Conservation (phyloP, 108 stramenopile genomes). For the Parietichytrium sp. region DNA sequence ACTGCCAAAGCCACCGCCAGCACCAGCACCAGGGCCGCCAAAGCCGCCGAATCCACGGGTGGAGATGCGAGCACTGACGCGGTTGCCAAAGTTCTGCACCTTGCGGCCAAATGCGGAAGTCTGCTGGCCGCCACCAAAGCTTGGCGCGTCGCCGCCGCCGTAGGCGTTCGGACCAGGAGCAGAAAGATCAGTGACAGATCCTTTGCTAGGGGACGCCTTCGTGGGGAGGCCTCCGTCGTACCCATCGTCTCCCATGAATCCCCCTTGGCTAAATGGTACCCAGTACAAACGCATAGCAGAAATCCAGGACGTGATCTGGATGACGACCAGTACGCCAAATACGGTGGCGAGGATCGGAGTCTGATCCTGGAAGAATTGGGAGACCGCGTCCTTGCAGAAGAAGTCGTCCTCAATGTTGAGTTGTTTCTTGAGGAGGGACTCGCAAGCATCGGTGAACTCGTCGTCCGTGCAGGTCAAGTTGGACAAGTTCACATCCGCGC, state of each 20-base stretch:
- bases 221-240: conserved; percentile 30
- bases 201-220: neutral
- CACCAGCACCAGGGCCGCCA: too few species aligned
- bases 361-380: neutral
- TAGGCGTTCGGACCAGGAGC: neutral
- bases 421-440: too few species aligned
- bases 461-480: neutral
- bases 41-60: too few species aligned
- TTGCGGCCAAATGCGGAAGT: neutral
- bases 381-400: conserved; percentile 5
- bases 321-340: neutral
- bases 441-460: neutral
- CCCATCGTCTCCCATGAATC: too few species aligned
- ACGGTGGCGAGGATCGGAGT: neutral
- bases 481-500: neutral
- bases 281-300: conserved; percentile 23
- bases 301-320: neutral
- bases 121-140: neutral
- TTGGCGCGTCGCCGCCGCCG: neutral
- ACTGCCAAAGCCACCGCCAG: too few species aligned
- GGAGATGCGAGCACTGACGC: neutral
- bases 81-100: conserved; percentile 5
- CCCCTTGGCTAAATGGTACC: neutral
- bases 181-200: neutral
- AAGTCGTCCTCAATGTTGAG: neutral